Evolutionary conservation across 768 basidiomycete species (phyloP).

Genomic region (Panellus pusillus): DNA sequence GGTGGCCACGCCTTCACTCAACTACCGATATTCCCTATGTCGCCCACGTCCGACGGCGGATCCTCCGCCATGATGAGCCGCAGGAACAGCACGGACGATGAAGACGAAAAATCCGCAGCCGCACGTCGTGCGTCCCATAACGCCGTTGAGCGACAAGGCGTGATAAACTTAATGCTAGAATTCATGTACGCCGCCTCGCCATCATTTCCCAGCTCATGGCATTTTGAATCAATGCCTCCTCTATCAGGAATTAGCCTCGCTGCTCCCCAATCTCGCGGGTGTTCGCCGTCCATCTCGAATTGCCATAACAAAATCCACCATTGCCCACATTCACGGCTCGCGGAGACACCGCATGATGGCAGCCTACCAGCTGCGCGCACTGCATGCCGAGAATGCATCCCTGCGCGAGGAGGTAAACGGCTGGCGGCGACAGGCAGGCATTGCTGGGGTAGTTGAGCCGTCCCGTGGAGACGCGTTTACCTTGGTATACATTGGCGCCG

Average conservation of each 20-base stretch:
- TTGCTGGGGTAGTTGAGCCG: conserved; percentile 4
- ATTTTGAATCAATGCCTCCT: neutral
- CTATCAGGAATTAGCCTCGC: conserved; percentile 51
- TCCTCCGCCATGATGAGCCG: neutral
- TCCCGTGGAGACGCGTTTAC: conserved; percentile 16
- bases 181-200: conserved; percentile 40
- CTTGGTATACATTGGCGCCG: conserved; percentile 14
- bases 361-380: conserved; percentile 27
- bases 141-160: conserved; percentile 72
- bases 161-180: conserved; percentile 72
- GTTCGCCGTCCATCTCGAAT: conserved; percentile 75
- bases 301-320: conserved; percentile 77
- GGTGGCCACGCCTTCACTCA: neutral
- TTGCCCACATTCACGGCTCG: conserved; percentile 59
- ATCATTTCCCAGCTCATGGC: neutral
- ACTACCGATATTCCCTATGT: conserved; percentile 5
- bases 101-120: conserved; percentile 43
- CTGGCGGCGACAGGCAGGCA: conserved; percentile 16
- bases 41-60: conserved; percentile 5
- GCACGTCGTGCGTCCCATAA: conserved; percentile 80
- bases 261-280: conserved; percentile 69
- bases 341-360: conserved; percentile 65
- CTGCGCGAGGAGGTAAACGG: conserved; percentile 19
- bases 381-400: conserved; percentile 13
- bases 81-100: conserved; percentile 1